Evolutionary conservation across 2,329 filamentous ascomycete genomes (phyloP).

Genomic region (Aspergillus viridinutans): DNA sequence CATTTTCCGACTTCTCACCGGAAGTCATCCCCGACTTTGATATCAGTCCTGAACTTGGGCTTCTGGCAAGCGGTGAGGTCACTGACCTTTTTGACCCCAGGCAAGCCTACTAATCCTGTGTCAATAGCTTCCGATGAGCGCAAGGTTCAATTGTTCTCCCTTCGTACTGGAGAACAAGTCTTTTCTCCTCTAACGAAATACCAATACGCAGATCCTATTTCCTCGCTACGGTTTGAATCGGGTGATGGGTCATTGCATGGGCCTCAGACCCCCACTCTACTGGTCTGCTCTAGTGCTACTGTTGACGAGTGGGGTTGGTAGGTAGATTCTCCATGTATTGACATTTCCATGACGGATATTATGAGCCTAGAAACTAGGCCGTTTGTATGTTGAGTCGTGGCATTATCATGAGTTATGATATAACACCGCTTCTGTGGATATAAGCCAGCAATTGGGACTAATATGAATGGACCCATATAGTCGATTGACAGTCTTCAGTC

Average conservation of each 20-base stretch:
- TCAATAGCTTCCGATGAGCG: conserved; percentile 29
- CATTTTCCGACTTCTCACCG: conserved; percentile 30
- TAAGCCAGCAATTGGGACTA: background rate
- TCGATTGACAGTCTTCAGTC: conserved; percentile 19
- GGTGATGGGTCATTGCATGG: conserved; percentile 19
- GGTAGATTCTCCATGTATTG: conserved; percentile 3
- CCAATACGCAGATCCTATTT: conserved; percentile 23
- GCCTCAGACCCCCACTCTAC: conserved; percentile 29
- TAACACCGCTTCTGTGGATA: background rate
- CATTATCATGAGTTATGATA: background rate
- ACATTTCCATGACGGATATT: background rate
- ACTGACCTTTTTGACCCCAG: background rate
- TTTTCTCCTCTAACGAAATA: conserved; percentile 23
- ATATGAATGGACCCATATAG: background rate
- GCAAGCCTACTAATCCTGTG: background rate
- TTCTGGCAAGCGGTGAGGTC: conserved; percentile 35
- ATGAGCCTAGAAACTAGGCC: background rate
- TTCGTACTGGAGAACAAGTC: conserved; percentile 32
- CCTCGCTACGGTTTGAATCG: conserved; percentile 32
- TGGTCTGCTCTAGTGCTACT: conserved; percentile 28
- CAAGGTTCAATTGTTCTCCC: conserved; percentile 36
- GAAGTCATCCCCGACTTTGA: conserved; percentile 31
- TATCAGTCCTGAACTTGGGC: conserved; percentile 33
- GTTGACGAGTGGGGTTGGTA: conserved; percentile 40
- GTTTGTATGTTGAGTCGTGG: background rate